A percentile compares a stretch with the other conserved stretches of the same genome.
phyloP scores from a whole-genome alignment of 257 asterid species.

The Avicennia marina region DNA sequence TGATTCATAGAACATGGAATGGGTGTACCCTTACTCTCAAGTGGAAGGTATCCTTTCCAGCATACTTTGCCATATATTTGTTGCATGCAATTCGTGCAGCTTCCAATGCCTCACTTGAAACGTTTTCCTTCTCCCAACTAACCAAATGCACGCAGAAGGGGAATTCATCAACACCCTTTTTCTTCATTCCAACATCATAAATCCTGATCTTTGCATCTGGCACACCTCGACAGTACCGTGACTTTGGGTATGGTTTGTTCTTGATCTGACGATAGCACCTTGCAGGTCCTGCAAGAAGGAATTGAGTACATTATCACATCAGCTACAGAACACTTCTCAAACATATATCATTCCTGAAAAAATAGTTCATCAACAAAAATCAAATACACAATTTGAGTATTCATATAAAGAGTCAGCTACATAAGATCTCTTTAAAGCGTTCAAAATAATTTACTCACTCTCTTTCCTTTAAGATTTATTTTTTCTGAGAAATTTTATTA shows the following conservation, averaged over 20 bases:
- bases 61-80: conserved; percentile 36
- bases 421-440: background rate
- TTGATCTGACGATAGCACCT: conserved; percentile 36
- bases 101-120: conserved; percentile 35
- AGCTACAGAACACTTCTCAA: background rate
- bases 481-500: too few species aligned
- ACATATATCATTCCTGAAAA: background rate
- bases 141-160: conserved; percentile 38
- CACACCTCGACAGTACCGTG: conserved; percentile 31
- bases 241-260: conserved; percentile 37
- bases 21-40: conserved; percentile 43
- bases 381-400: background rate
- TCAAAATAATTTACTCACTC: background rate
- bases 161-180: conserved; percentile 36
- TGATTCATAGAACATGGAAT: conserved; percentile 35
- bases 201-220: conserved; percentile 41
- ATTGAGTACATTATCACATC: background rate
- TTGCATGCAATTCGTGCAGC: conserved; percentile 42
- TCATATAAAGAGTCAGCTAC: background rate
- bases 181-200: conserved; percentile 41
- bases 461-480: background rate
- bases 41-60: conserved; percentile 43
- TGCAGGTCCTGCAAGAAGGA: conserved; percentile 26
- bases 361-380: background rate
- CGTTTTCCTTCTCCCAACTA: conserved; percentile 41